Conservation (phyloP, 2,329 filamentous ascomycete species). For the Sporothrix curviconia region DNA sequence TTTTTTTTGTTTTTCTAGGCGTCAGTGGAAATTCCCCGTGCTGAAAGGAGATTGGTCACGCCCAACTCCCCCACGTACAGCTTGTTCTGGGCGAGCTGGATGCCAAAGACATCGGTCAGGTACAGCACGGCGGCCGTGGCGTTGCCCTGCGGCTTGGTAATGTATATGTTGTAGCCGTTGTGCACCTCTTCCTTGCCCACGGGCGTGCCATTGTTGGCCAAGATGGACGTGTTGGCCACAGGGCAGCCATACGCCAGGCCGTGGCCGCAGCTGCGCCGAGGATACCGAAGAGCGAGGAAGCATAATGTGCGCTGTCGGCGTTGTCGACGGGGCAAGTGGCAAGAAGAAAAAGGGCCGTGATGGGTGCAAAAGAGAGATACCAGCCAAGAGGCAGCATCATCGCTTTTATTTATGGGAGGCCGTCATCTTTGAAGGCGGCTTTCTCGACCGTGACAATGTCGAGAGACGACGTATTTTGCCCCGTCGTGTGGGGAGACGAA, state of each 20-base stretch:
- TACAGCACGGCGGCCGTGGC: conserved; percentile 21
- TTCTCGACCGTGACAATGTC: no score
- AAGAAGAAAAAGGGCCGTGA: no score
- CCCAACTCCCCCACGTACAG: no score
- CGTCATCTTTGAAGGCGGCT: no score
- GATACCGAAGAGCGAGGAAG: not conserved
- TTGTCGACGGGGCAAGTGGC: not conserved
- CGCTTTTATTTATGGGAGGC: no score
- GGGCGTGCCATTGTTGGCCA: conserved; percentile 20
- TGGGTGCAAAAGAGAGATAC: no score
- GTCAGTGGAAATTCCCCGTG: no score
- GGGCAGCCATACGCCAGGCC: conserved; percentile 1
- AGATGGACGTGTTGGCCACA: conserved; percentile 16
- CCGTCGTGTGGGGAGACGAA: no score
- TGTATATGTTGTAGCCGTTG: conserved; percentile 22
- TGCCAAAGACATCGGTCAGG: conserved; percentile 26
- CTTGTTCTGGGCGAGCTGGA: conserved; percentile 24
- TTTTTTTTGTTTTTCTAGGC: not conserved
- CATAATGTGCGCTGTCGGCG: not conserved
- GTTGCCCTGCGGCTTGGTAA: conserved; percentile 19
- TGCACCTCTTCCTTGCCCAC: conserved; percentile 18
- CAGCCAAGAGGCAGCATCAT: no score
- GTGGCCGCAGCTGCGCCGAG: not conserved
- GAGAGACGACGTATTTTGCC: no score
- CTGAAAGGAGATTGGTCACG: no score